A percentile compares a stretch with the other conserved stretches of the same genome.
These are phyloP conservation scores for Zalerion maritima DNA, from an alignment of 495 filamentous ascomycete genomes.

Conservation along the genomic window DNA sequence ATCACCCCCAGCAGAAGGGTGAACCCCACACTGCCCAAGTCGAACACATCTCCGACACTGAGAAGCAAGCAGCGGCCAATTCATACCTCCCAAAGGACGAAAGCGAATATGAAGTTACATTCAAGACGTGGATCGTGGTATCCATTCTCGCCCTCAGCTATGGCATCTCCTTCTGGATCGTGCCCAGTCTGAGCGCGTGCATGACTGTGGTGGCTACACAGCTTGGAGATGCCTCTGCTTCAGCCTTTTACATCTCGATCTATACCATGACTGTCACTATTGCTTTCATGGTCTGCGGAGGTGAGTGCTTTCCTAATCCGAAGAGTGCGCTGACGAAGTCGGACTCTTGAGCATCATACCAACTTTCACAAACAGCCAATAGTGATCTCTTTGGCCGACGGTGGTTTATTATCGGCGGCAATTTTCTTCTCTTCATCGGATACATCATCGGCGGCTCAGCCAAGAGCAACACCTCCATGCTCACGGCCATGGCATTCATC, in stretches of 20 bases:
- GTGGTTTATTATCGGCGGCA: slow-evolving; percentile 8
- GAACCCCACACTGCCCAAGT: too few relatives aligned
- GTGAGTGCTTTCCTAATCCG: slow-evolving; percentile 11
- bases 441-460: slow-evolving; percentile 13
- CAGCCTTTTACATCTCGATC: slow-evolving; percentile 14
- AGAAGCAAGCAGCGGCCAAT: too few relatives aligned
- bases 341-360: slow-evolving; percentile 9
- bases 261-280: slow-evolving; percentile 14
- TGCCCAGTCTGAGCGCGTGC: slow-evolving; percentile 12
- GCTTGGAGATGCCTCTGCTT: slow-evolving; percentile 13
- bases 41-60: too few relatives aligned
- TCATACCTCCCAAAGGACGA: slow-evolving; percentile 1
- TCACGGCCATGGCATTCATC: slow-evolving; percentile 7
- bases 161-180: slow-evolving; percentile 22
- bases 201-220: slow-evolving; percentile 12
- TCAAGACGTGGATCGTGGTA: slow-evolving; percentile 5
- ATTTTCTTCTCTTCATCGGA: slow-evolving; percentile 6
- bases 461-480: slow-evolving; percentile 3
- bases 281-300: slow-evolving; percentile 16
- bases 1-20: too few relatives aligned
- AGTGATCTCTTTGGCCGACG: slow-evolving; percentile 16
- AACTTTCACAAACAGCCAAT: slow-evolving; percentile 13
- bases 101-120: slow-evolving; percentile 3
- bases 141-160: slow-evolving; percentile 16
- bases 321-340: slow-evolving; percentile 1